Evolutionary conservation across 164 flowering plant genomes (phyloP).

Genomic region (Nymphaea colorata): DNA sequence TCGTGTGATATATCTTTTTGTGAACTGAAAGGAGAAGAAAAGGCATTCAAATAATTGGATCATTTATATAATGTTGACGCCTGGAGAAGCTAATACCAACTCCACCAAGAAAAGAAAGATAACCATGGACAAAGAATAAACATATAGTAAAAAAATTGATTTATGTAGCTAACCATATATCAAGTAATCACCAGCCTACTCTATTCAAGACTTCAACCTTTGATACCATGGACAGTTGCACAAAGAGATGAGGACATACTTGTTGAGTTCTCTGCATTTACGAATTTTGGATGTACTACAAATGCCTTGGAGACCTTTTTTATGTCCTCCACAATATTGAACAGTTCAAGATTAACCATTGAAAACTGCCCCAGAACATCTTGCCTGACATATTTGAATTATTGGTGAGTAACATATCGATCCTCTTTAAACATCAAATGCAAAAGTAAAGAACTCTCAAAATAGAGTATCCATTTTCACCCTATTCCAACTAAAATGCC

Average conservation of each 20-base stretch:
- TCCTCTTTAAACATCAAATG: constrained; percentile 1
- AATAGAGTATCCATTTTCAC: not conserved
- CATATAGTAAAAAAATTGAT: no score
- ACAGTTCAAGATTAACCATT: constrained; percentile 95
- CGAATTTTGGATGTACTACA: constrained; percentile 79
- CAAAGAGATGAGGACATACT: constrained; percentile 28
- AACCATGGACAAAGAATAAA: no score
- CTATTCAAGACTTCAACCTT: no score
- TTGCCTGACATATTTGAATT: constrained; percentile 37
- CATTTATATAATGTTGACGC: no score
- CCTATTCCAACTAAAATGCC: not conserved
- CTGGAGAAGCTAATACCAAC: no score
- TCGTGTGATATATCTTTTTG: no score
- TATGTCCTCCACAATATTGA: constrained; percentile 79
- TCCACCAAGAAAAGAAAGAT: no score
- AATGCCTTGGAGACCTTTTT: constrained; percentile 93
- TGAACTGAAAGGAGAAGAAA: no score
- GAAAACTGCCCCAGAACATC: constrained; percentile 81
- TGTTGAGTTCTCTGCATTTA: constrained; percentile 72
- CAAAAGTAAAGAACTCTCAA: not conserved
- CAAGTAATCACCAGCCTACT: no score
- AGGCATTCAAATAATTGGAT: no score
- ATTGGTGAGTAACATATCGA: not conserved
- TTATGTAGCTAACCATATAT: no score
- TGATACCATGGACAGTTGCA: no score